Conservation (phyloP, 1,284 basidiomycete species). For the Neonothopanus nambi region DNA sequence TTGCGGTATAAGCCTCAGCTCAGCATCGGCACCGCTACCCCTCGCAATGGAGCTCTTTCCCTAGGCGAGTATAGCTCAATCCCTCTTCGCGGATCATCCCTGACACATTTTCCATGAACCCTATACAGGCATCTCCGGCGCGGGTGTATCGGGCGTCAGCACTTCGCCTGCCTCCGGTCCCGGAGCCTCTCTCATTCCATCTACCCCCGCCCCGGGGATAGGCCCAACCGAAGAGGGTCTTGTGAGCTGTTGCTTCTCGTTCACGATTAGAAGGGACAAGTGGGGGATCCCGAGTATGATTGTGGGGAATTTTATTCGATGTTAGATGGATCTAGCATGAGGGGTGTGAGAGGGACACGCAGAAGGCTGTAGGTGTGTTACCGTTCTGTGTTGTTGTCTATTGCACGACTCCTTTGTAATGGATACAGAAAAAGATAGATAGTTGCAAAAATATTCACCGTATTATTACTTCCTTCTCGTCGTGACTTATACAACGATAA, state of each 20-base stretch:
- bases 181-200: constrained; percentile 3
- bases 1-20: constrained; percentile 72
- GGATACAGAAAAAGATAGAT: too few relatives aligned
- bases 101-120: too few relatives aligned
- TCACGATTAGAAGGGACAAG: constrained; percentile 90
- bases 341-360: too few relatives aligned
- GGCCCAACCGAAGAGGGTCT: constrained; percentile 61
- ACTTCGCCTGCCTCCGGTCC: constrained; percentile 8
- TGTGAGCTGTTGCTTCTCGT: constrained; percentile 93
- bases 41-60: constrained; percentile 1
- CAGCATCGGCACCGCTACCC: constrained; percentile 24
- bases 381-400: too few relatives aligned
- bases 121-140: constrained; percentile 1
- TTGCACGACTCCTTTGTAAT: too few relatives aligned
- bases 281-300: constrained; percentile 94
- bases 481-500: too few relatives aligned
- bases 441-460: too few relatives aligned
- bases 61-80: constrained; percentile 9
- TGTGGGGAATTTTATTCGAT: constrained; percentile 82
- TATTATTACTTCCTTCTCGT: too few relatives aligned
- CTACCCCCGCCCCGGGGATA: background rate
- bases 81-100: too few relatives aligned
- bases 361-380: too few relatives aligned
- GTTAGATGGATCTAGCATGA: constrained; percentile 44
- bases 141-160: constrained; percentile 8